Conservation (phyloP, 2,329 filamentous ascomycete genomes). For the Alternaria atra region DNA sequence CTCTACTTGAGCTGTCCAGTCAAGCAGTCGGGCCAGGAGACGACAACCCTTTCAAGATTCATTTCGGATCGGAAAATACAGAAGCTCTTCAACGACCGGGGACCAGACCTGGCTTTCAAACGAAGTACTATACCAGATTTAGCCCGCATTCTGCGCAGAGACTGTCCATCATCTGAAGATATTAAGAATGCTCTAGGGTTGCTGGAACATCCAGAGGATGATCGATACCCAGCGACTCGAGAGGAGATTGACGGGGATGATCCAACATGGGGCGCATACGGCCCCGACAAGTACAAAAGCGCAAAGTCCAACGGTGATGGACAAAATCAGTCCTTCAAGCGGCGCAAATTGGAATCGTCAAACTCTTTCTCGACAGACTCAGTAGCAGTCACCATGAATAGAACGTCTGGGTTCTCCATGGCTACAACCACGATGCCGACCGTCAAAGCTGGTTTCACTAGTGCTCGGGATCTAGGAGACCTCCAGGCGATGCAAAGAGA, state of each 20-base stretch:
- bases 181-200: slow-evolving; percentile 33
- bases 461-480: slow-evolving; percentile 44
- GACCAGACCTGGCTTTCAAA: slow-evolving; percentile 70
- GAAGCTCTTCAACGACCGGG: slow-evolving; percentile 66
- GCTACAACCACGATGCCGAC: slow-evolving; percentile 33
- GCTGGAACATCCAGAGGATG: slow-evolving; percentile 47
- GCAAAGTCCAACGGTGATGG: slow-evolving; percentile 11
- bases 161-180: slow-evolving; percentile 62
- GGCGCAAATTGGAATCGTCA: slow-evolving; percentile 36
- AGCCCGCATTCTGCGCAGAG: slow-evolving; percentile 74
- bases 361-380: slow-evolving; percentile 16
- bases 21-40: slow-evolving; percentile 69
- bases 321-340: slow-evolving; percentile 29
- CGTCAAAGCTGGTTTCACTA: slow-evolving; percentile 48
- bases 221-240: slow-evolving; percentile 46
- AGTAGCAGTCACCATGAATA: slow-evolving; percentile 44
- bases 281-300: slow-evolving; percentile 17
- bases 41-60: slow-evolving; percentile 76
- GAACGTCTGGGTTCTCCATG: slow-evolving; percentile 37
- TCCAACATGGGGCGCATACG: slow-evolving; percentile 27
- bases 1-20: slow-evolving; percentile 85
- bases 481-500: slow-evolving; percentile 53
- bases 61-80: slow-evolving; percentile 66
- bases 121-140: slow-evolving; percentile 70
- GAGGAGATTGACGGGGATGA: slow-evolving; percentile 47